These are phyloP conservation scores for Nemania serpens DNA, from an alignment of 2,329 filamentous ascomycete species.

Conservation along the genomic window DNA sequence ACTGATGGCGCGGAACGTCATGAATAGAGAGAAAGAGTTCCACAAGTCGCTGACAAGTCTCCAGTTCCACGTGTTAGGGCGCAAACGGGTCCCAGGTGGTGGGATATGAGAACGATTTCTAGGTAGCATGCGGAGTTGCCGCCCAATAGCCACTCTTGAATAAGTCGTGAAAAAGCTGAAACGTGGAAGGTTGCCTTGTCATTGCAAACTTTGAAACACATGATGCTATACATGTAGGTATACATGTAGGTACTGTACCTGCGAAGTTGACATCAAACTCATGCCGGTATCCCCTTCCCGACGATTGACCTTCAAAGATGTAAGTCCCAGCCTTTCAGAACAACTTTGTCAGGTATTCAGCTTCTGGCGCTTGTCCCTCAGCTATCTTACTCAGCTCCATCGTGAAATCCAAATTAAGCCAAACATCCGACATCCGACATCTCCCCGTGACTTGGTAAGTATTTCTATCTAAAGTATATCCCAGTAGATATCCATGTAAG, in stretches of 20 bases:
- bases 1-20: slow-evolving; percentile 1
- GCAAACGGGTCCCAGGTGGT: neutral
- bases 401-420: neutral
- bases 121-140: neutral
- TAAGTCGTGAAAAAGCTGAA: neutral
- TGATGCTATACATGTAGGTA: too few relatives aligned
- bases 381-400: slow-evolving; percentile 16
- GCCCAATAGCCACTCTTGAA: neutral
- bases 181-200: neutral
- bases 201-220: neutral
- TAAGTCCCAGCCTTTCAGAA: neutral
- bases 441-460: too few relatives aligned
- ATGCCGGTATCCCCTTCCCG: too few relatives aligned
- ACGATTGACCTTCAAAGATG: too few relatives aligned
- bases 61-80: slow-evolving; percentile 26
- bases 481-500: too few relatives aligned
- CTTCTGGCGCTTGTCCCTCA: slow-evolving; percentile 4
- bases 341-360: neutral
- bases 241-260: neutral
- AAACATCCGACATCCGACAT: neutral
- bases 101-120: neutral
- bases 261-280: neutral
- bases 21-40: slow-evolving; percentile 14
- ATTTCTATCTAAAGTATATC: too few relatives aligned
- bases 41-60: slow-evolving; percentile 2